phyloP scores from a whole-genome alignment of 257 asterid genomes.

The Eucommia ulmoides region DNA sequence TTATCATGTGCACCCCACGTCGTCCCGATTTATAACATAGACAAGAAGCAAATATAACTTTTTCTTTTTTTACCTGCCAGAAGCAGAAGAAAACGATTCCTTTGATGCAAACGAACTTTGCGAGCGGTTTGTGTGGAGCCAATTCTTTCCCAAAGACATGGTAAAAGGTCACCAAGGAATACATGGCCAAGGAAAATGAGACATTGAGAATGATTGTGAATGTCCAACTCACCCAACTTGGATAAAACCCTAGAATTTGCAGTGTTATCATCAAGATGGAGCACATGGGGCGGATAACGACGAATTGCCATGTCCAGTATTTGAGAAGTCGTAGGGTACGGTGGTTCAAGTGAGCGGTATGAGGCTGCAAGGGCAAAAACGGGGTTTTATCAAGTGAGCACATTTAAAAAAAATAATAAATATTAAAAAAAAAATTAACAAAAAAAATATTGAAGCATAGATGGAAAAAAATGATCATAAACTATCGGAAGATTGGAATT shows the following conservation, averaged over 20 bases:
- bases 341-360: constrained; percentile 51
- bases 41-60: too few relatives aligned
- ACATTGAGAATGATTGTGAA: constrained; percentile 58
- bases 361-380: constrained; percentile 44
- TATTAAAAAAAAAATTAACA: too few relatives aligned
- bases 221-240: constrained; percentile 80
- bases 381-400: too few relatives aligned
- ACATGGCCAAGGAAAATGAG: constrained; percentile 70
- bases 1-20: too few relatives aligned
- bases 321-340: constrained; percentile 50
- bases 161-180: constrained; percentile 70
- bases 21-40: not conserved
- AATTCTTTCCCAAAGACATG: constrained; percentile 76
- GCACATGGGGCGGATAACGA: constrained; percentile 68
- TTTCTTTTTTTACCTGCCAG: constrained; percentile 95
- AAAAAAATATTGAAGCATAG: too few relatives aligned
- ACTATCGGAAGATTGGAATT: too few relatives aligned
- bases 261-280: constrained; percentile 57
- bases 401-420: too few relatives aligned
- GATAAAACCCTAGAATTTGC: constrained; percentile 59
- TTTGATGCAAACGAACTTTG: constrained; percentile 82
- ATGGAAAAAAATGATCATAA: too few relatives aligned
- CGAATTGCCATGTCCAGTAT: constrained; percentile 91
- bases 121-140: constrained; percentile 74
- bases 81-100: constrained; percentile 90